These are phyloP conservation scores for Chamaecrista fasciculata DNA, from an alignment of 306 rosid genomes.

Conservation along the genomic window DNA sequence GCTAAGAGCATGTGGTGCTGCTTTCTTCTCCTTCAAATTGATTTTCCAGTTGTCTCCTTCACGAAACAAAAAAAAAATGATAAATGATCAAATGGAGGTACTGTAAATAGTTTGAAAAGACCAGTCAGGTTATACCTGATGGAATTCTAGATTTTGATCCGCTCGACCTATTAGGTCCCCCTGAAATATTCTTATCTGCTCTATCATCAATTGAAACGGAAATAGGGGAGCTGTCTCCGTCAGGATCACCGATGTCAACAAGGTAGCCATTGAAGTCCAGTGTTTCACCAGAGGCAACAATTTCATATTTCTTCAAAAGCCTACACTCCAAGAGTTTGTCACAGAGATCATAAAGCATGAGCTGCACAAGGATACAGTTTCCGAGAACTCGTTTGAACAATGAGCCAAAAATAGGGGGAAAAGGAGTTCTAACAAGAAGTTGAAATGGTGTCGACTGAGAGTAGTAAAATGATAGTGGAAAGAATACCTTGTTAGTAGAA, in stretches of 20 bases:
- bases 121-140: conserved; percentile 24
- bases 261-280: conserved; percentile 34
- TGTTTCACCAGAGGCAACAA: conserved; percentile 50
- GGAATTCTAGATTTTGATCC: conserved; percentile 30
- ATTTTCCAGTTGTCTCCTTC: conserved; percentile 16
- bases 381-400: neutral
- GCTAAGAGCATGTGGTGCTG: conserved; percentile 43
- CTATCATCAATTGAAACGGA: conserved; percentile 35
- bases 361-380: conserved; percentile 34
- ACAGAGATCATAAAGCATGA: conserved; percentile 63
- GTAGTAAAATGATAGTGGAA: neutral
- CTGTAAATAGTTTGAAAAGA: neutral
- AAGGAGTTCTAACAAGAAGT: neutral
- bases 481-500: conserved; percentile 63
- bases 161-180: neutral
- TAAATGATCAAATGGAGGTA: neutral
- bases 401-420: neutral
- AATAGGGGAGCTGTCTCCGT: conserved; percentile 38
- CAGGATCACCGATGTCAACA: conserved; percentile 54
- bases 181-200: conserved; percentile 12
- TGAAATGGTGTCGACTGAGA: neutral
- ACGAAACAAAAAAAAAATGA: neutral
- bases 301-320: conserved; percentile 63
- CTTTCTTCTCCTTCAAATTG: conserved; percentile 34
- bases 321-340: conserved; percentile 67